A percentile compares a stretch with the other conserved stretches of the same genome.
Evolutionary conservation across 1,139 yeast species (phyloP).

Genomic region (Scheffersomyces illinoinensis): DNA sequence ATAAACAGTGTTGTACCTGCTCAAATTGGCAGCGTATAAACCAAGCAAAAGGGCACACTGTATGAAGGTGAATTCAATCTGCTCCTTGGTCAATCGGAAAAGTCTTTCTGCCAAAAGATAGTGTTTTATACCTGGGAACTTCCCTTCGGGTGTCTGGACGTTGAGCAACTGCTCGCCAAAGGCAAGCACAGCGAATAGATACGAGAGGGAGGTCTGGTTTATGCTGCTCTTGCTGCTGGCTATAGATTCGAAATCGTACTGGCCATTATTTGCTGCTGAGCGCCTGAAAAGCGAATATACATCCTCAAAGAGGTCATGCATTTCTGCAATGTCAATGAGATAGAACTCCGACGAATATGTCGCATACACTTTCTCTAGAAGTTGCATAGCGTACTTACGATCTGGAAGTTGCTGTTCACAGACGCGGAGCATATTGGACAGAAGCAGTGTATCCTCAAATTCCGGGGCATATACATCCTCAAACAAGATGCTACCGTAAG

Average conservation of each 20-base stretch:
- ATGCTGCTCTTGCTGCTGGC: neutral
- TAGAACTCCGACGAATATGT: slow-evolving; percentile 45
- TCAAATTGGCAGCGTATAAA: slow-evolving; percentile 48
- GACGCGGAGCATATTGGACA: neutral
- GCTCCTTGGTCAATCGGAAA: slow-evolving; percentile 42
- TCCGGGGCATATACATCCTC: slow-evolving; percentile 14
- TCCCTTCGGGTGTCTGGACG: slow-evolving; percentile 10
- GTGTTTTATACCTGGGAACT: slow-evolving; percentile 36
- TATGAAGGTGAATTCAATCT: slow-evolving; percentile 37
- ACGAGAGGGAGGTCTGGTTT: slow-evolving; percentile 20
- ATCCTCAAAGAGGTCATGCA: slow-evolving; percentile 27
- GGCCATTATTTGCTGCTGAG: neutral
- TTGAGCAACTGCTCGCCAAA: slow-evolving; percentile 38
- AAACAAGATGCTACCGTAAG: neutral
- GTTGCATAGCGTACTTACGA: slow-evolving; percentile 24
- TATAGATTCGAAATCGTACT: neutral
- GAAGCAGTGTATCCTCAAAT: slow-evolving; percentile 27
- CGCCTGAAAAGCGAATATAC: slow-evolving; percentile 4
- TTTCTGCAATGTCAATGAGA: slow-evolving; percentile 32
- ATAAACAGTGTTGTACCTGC: slow-evolving; percentile 50
- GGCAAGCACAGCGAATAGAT: slow-evolving; percentile 35
- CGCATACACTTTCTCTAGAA: slow-evolving; percentile 31
- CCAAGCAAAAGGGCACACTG: slow-evolving; percentile 50
- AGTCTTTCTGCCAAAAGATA: slow-evolving; percentile 42
- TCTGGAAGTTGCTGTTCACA: slow-evolving; percentile 27